Conservation (phyloP, 2,329 filamentous ascomycete species). For the Xylogone sp. region DNA sequence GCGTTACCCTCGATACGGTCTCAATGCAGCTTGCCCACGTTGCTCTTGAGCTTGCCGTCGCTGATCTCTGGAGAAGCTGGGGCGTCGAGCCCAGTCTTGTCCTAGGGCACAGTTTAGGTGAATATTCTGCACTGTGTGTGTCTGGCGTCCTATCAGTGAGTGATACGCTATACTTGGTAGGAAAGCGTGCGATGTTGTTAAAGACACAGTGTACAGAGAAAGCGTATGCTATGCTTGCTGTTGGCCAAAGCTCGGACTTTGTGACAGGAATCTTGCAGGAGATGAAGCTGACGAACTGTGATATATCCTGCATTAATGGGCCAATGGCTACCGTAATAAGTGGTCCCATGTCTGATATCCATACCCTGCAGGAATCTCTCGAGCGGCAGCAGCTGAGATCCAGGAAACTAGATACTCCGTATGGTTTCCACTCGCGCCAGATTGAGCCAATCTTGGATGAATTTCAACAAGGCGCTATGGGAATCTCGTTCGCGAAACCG, state of each 20-base stretch:
- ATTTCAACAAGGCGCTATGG: constrained; percentile 49
- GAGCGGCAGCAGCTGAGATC: constrained; percentile 25
- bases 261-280: constrained; percentile 45
- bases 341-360: constrained; percentile 48
- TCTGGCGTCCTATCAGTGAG: constrained; percentile 66
- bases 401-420: constrained; percentile 59
- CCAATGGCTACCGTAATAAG: constrained; percentile 69
- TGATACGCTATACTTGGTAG: constrained; percentile 69
- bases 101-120: constrained; percentile 63
- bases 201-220: constrained; percentile 60
- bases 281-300: constrained; percentile 29
- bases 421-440: constrained; percentile 61
- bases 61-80: constrained; percentile 51
- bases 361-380: constrained; percentile 36
- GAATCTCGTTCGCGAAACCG: constrained; percentile 51
- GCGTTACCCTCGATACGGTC: constrained; percentile 42
- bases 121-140: constrained; percentile 68
- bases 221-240: constrained; percentile 63
- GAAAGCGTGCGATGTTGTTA: constrained; percentile 60
- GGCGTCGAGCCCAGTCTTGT: constrained; percentile 51
- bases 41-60: constrained; percentile 51
- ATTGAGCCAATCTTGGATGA: constrained; percentile 57
- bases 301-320: constrained; percentile 68
- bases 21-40: constrained; percentile 48
- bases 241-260: constrained; percentile 32